Base-by-base conservation (phyloP, 2,329 filamentous ascomycete species). In the Aureobasidium sp. region DNA sequence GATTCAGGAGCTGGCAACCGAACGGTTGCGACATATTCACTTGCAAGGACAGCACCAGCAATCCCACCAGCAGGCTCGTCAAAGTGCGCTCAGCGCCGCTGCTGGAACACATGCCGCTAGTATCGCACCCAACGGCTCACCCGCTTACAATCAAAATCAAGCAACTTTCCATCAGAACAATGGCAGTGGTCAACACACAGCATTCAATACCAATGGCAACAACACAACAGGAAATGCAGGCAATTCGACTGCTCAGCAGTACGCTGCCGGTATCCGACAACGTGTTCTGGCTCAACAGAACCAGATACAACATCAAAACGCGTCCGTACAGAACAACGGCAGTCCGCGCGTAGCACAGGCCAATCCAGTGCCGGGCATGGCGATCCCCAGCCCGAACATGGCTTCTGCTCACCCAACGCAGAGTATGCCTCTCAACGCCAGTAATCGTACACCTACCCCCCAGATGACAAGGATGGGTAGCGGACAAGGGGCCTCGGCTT, bases 1-100 rank as follows among this genome's bases (percentile, higher is more conserved):
- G 69, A 75, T 85, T 10, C 79, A 75, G 62, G 77, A 78, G 44
- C 69, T 82, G 65, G 81, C 83, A 3, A 81, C 77, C 1, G 78
- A 83, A 41, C 76, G 79, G 52, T 71, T 83, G 68, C 72, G 44
- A 39, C 56, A 59, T 5, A 20, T 29, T 13, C 44, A 59, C 32
- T 17, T 41, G 66, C 70, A 76, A 36, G 56, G 55, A 36, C 65
- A 68, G 51, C 63, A 68, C 32, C 62, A 66, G 5, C 62, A 66
- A 5, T 67, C 70, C 3, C 66, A 66, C 20, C 70, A 65, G 60
- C 72, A 69, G 48, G 70, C 70, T 29, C 66, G 71, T 39, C 71
- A 74, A 63, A 75, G 68, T 59, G 74, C 74, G 13, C 70, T 75
- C 64, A 74, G 73, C 41, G 73, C 74, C 46, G 74, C 74, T 51